phyloP scores from a whole-genome alignment of 345 rosid genomes.

The Gynandropsis gynandra region DNA sequence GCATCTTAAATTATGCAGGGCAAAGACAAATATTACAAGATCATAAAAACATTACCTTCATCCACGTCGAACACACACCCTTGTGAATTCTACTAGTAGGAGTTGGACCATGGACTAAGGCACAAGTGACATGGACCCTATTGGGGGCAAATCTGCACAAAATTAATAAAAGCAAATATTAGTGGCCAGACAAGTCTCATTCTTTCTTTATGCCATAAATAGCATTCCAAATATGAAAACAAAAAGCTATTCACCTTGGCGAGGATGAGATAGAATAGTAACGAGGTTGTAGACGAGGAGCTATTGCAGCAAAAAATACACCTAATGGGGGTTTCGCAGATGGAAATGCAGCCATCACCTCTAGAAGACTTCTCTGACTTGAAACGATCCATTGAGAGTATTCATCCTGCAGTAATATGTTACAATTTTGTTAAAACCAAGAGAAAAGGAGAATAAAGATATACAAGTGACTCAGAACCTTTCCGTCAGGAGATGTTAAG shows the following conservation, averaged over 20 bases:
- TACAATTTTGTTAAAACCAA: not conserved
- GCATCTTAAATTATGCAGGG: not conserved
- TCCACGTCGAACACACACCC: slow-evolving; percentile 98
- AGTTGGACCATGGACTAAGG: slow-evolving; percentile 76
- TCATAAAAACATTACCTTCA: slow-evolving; percentile 48
- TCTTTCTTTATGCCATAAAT: slow-evolving; percentile 8
- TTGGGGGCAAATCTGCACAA: slow-evolving; percentile 50
- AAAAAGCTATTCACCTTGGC: slow-evolving; percentile 49
- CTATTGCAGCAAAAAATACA: slow-evolving; percentile 88
- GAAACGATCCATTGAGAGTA: slow-evolving; percentile 82
- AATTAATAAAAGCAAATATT: not conserved
- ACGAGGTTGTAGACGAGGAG: slow-evolving; percentile 86
- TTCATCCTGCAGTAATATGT: slow-evolving; percentile 53
- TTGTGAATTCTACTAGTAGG: slow-evolving; percentile 79
- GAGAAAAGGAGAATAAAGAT: not conserved
- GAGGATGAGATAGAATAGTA: slow-evolving; percentile 95
- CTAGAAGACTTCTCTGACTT: slow-evolving; percentile 90
- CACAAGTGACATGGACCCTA: slow-evolving; percentile 89
- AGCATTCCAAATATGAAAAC: not conserved
- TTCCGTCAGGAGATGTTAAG: slow-evolving; percentile 61
- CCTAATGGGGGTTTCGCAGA: slow-evolving; percentile 89
- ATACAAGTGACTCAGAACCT: slow-evolving; percentile 33
- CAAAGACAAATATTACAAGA: not conserved
- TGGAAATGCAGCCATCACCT: slow-evolving; percentile 87
- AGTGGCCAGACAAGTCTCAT: not conserved